phyloP scores from a whole-genome alignment of 352 stramenopile genomes.

The Discostella stelligera region DNA sequence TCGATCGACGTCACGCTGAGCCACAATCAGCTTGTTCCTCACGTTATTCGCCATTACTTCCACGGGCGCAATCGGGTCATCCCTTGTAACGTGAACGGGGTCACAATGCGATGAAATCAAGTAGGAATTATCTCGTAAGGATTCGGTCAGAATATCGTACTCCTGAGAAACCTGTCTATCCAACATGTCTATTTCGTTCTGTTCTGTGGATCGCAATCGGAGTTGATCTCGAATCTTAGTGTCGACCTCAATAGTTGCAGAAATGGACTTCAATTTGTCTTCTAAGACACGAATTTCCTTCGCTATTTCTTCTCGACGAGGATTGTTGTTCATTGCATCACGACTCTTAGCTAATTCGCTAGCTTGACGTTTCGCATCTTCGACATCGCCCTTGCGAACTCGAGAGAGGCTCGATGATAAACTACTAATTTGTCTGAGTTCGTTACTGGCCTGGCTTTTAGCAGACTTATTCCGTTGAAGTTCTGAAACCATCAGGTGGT shows the following conservation, averaged over 20 bases:
- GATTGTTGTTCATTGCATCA: slow-evolving; percentile 43
- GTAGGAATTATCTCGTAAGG: slow-evolving; percentile 51
- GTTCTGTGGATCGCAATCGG: slow-evolving; percentile 49
- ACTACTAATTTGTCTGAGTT: slow-evolving; percentile 36
- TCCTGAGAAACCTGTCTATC: slow-evolving; percentile 62
- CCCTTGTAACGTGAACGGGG: slow-evolving; percentile 27
- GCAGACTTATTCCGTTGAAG: slow-evolving; percentile 27
- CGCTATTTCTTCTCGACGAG: slow-evolving; percentile 57
- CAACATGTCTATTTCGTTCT: slow-evolving; percentile 68
- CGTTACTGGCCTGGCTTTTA: slow-evolving; percentile 31
- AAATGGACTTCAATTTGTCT: slow-evolving; percentile 62
- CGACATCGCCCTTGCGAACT: slow-evolving; percentile 56
- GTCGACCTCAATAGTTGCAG: slow-evolving; percentile 66
- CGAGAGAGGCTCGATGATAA: slow-evolving; percentile 35
- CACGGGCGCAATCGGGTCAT: slow-evolving; percentile 42
- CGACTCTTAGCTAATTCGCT: slow-evolving; percentile 28
- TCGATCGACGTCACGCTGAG: slow-evolving; percentile 33
- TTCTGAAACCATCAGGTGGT: slow-evolving; percentile 15
- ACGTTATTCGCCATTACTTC: slow-evolving; percentile 45
- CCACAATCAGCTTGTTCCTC: slow-evolving; percentile 32
- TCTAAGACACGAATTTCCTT: slow-evolving; percentile 69
- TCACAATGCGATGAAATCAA: slow-evolving; percentile 39
- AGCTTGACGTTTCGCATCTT: slow-evolving; percentile 55
- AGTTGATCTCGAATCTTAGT: slow-evolving; percentile 64
- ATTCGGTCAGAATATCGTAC: slow-evolving; percentile 58